A percentile compares a stretch with the other conserved stretches of the same genome.
Conservation (phyloP, 2,329 filamentous ascomycete species). For the Ascochyta viciae-villosae region DNA sequence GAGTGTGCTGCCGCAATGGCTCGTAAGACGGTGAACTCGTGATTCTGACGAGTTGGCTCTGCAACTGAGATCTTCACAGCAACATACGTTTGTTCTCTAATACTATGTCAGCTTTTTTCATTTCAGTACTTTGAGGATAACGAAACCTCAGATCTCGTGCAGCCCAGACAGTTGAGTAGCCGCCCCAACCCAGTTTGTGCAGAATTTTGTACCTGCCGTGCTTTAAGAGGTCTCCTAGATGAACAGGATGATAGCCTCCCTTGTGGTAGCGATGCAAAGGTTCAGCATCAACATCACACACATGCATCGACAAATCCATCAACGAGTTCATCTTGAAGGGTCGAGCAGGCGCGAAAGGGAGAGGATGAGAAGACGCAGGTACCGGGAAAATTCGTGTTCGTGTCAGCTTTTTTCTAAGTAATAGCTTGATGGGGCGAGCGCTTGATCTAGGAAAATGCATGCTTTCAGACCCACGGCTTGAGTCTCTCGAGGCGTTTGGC, state of each 20-base stretch:
- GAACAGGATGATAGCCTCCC: slow-evolving; percentile 31
- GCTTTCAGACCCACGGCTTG: neutral
- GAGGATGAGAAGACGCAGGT: neutral
- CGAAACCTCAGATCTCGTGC: slow-evolving; percentile 21
- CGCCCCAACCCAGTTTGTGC: slow-evolving; percentile 34
- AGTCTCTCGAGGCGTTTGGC: neutral
- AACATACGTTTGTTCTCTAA: slow-evolving; percentile 27
- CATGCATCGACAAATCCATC: slow-evolving; percentile 6
- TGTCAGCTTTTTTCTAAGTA: neutral
- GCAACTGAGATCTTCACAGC: slow-evolving; percentile 33
- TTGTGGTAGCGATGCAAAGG: slow-evolving; percentile 26
- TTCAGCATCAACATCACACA: slow-evolving; percentile 28
- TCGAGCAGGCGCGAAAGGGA: neutral
- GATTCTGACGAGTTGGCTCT: slow-evolving; percentile 6
- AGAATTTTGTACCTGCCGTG: slow-evolving; percentile 32
- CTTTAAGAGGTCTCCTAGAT: slow-evolving; percentile 24
- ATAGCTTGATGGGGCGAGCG: neutral
- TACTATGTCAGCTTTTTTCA: slow-evolving; percentile 4
- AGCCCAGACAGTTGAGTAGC: slow-evolving; percentile 35
- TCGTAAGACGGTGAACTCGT: slow-evolving; percentile 25
- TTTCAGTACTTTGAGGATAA: neutral
- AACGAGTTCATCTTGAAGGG: neutral
- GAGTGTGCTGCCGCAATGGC: slow-evolving; percentile 15
- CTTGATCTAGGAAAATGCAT: neutral
- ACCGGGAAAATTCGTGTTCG: neutral